Base-by-base conservation (phyloP, 2,329 filamentous ascomycete genomes). In the Colletotrichum falcatum region DNA sequence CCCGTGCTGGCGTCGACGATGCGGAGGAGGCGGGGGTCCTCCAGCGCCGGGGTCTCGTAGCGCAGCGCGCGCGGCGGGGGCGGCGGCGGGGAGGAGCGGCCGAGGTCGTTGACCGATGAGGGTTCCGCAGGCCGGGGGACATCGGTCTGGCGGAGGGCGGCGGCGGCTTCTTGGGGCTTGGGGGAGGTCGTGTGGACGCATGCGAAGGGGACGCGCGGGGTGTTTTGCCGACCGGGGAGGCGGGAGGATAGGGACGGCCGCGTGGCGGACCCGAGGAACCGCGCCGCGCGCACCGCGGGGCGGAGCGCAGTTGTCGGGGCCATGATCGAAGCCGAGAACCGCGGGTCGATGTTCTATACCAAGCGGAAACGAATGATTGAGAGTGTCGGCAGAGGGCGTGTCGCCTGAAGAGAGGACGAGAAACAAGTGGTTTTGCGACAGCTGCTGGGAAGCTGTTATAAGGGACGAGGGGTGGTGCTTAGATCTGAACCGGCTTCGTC, bases 171-270 rank as follows among this genome's bases (percentile, higher is more conserved):
- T 33, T 68, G 56, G 16, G 59, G 37, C n/a, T 68, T 67, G 7
- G n/a, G 26, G 23, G 64, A 59, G 26, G 65, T 71, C 8, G 68
- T 69, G 20, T 71, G 68, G 11, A 71, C 54, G 18, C 53, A 12
- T 16, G 65, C 65, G 16, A 46, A 30, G 58, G 63, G 3, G 0
- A 37, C 44, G 58, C 20, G 16, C 28, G 8, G 30, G 30, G 12
- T 30, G 30, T 12, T 26, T 9, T 26, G n/a, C 49, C 53, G n/a
- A 11, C 46, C 12, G 5, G 46, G 23, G 0, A 54, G 30, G 28
- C 30, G 46, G 30, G 42, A 58, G 18, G 46, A 39, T 2, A 65
- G 28, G 14, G 28, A 35, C 16, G 67, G 35, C 12, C 56, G 30
- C 23, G 42, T 46, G 18, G 63, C 51, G n/a, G 35, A 26, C 14